Conservation (phyloP, 164 flowering plant genomes). For the Piper longum region DNA sequence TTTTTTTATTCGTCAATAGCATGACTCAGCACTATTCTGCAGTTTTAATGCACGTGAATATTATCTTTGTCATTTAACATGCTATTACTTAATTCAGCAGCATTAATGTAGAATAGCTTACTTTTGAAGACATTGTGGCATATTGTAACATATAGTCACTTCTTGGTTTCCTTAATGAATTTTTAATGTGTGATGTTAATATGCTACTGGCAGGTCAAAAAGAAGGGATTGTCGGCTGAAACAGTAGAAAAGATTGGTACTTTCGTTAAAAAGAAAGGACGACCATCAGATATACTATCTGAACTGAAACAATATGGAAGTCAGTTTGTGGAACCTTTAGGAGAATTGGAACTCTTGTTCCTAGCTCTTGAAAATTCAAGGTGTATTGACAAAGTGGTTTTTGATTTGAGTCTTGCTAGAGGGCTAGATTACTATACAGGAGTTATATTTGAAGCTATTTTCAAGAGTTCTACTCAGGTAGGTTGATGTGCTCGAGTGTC, state of each 20-base stretch:
- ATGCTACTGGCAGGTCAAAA: conserved; percentile 42
- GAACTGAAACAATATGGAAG: conserved; percentile 62
- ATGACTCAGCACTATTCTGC: no score
- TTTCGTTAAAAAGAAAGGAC: conserved; percentile 75
- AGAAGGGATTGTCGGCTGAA: conserved; percentile 66
- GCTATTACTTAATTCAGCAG: no score
- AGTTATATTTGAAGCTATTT: conserved; percentile 90
- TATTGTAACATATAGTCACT: no score
- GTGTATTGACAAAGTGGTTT: conserved; percentile 59
- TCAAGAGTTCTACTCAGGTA: conserved; percentile 84
- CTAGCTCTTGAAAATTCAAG: conserved; percentile 56
- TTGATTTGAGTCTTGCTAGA: conserved; percentile 96
- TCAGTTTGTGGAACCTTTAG: conserved; percentile 41
- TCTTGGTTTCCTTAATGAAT: no score
- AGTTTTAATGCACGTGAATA: no score
- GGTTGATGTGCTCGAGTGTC: neutral
- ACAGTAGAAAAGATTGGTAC: conserved; percentile 73
- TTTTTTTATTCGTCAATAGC: no score
- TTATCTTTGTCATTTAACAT: no score
- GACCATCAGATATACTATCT: conserved; percentile 50
- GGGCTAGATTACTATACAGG: conserved; percentile 99
- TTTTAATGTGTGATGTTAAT: neutral
- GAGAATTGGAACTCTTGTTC: conserved; percentile 73
- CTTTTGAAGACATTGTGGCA: no score
- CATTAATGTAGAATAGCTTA: no score